phyloP scores from a whole-genome alignment of 768 basidiomycete species.

The Suillus brevipes region DNA sequence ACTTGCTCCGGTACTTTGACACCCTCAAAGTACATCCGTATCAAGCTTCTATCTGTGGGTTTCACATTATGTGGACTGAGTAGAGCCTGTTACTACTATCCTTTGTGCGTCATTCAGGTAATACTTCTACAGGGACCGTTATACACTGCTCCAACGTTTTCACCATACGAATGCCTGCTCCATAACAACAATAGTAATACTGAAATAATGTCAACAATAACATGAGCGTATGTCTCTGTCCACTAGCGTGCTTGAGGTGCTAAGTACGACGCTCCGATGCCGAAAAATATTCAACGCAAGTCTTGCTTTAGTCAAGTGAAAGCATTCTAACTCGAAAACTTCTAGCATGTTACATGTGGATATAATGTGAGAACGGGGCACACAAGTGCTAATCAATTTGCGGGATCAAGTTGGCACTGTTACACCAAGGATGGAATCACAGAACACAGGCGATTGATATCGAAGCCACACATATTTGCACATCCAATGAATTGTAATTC shows the following conservation, averaged over 20 bases:
- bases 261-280: background rate
- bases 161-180: background rate
- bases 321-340: too few relatives aligned
- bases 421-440: background rate
- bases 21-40: background rate
- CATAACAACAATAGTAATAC: background rate
- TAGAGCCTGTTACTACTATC: background rate
- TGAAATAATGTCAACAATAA: background rate
- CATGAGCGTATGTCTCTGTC: background rate
- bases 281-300: background rate
- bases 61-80: background rate
- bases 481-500: too few relatives aligned
- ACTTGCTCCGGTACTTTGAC: background rate
- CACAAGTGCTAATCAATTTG: too few relatives aligned
- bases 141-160: background rate
- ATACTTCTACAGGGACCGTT: background rate
- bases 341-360: too few relatives aligned
- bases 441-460: too few relatives aligned
- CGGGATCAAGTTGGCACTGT: background rate
- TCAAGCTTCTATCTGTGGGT: background rate
- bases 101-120: background rate
- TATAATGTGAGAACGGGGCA: too few relatives aligned
- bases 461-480: too few relatives aligned
- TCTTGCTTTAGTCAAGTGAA: background rate
- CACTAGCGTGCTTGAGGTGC: background rate